Base-by-base conservation (phyloP, 345 rosid genomes). In the Citrus sp. region DNA sequence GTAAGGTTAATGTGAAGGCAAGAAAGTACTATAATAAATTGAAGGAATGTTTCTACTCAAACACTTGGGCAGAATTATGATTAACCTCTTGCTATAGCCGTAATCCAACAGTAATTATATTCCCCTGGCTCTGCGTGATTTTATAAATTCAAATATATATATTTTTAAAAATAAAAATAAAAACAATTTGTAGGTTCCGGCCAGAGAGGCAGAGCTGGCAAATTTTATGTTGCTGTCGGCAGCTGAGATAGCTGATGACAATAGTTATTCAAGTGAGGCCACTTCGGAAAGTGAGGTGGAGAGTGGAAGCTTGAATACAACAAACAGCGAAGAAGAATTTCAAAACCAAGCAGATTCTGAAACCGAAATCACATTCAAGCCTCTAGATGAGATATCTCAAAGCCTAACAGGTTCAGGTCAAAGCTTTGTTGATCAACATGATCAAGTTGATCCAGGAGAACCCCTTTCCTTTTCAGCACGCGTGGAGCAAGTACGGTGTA, bases 301-400 rank as follows among this genome's bases (percentile, higher is more conserved):
- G 38, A 42, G 65, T 68, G 75, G 66, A 67, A 77, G 70, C 70
- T 34, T 19, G 34, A 22, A 64, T 65, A 74, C 73, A 12, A 58
- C 7, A 54, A 64, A 70, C 18, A 65, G 77, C 46, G 46, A 21
- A 19, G 80, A 77, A 64, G 83, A 70, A 54, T 30, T 7, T 56
- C 25, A 22, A 54, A 55, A 67, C 42, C n/a, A 10, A 49, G 56
- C 64, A 25, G 70, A n/a, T 56, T 37, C n/a, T 63, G 69, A 79
- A 77, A 37, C 67, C 7, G 10, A 58, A 19, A 35, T 21, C 37
- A 49, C 59, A 14, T 49, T 9, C 21, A 51, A 61, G 59, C 58
- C 71, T 34, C 65, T 49, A 60, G 63, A 69, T 46, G 40, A 61
- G 49, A 73, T 66, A 60, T 18, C 70, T 35, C 37, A 55, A 74